phyloP scores from a whole-genome alignment of 305 asterid genomes.

The Lippia alba region DNA sequence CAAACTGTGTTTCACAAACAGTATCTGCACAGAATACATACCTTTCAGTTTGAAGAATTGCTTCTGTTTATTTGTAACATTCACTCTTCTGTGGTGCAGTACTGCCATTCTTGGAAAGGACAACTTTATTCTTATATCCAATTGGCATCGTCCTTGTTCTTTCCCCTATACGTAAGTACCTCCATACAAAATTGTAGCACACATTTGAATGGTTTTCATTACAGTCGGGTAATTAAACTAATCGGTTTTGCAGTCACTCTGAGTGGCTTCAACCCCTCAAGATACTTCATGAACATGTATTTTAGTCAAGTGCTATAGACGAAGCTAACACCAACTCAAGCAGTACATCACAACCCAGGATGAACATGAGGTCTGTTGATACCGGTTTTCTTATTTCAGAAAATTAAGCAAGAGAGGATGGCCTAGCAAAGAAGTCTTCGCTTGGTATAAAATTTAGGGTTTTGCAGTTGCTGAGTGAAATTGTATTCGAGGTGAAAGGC shows the following conservation, averaged over 20 bases:
- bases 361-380: slow-evolving; percentile 27
- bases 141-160: slow-evolving; percentile 59
- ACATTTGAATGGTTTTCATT: slow-evolving; percentile 15
- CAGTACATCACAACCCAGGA: slow-evolving; percentile 34
- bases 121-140: slow-evolving; percentile 67
- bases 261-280: slow-evolving; percentile 92
- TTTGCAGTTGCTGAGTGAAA: slow-evolving; percentile 34
- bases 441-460: slow-evolving; percentile 24
- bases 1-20: background rate
- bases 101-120: slow-evolving; percentile 72
- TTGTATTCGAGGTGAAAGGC: slow-evolving; percentile 34
- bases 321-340: slow-evolving; percentile 39
- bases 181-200: slow-evolving; percentile 4
- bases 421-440: slow-evolving; percentile 27
- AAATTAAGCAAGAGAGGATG: slow-evolving; percentile 12
- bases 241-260: slow-evolving; percentile 65
- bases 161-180: slow-evolving; percentile 74
- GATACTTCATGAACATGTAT: slow-evolving; percentile 86
- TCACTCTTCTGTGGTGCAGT: slow-evolving; percentile 46
- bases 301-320: slow-evolving; percentile 67
- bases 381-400: slow-evolving; percentile 18
- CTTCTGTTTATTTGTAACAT: background rate
- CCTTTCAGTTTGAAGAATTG: slow-evolving; percentile 1
- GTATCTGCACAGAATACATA: background rate
- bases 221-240: background rate